phyloP scores from a whole-genome alignment of 129 eudicot species.

The Tanacetum coccineum region DNA sequence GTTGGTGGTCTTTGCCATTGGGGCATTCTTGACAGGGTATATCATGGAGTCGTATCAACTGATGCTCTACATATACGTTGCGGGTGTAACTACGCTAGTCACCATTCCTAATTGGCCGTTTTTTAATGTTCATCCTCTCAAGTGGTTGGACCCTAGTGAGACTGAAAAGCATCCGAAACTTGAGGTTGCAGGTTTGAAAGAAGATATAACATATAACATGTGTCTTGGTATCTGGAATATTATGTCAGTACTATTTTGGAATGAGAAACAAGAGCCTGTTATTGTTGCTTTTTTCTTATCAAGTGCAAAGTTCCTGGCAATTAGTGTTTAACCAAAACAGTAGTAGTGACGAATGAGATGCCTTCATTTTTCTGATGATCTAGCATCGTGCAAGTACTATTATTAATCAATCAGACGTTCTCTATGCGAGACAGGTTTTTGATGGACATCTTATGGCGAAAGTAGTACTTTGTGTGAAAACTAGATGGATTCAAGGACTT shows the following conservation, averaged over 20 bases:
- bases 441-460: too few species aligned
- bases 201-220: slow-evolving; percentile 14
- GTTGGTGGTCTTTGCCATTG: slow-evolving; percentile 26
- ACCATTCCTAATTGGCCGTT: slow-evolving; percentile 28
- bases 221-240: slow-evolving; percentile 7
- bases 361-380: neutral
- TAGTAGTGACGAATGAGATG: neutral
- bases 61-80: slow-evolving; percentile 29
- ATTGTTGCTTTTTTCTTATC: slow-evolving; percentile 1
- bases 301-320: slow-evolving; percentile 5
- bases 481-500: too few species aligned
- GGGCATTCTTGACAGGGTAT: slow-evolving; percentile 28
- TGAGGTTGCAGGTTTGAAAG: slow-evolving; percentile 23
- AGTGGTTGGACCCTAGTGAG: slow-evolving; percentile 33
- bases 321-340: neutral
- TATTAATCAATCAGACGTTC: neutral
- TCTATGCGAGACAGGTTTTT: neutral
- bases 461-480: too few species aligned
- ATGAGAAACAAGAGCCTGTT: slow-evolving; percentile 4
- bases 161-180: slow-evolving; percentile 30
- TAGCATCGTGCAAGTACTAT: neutral
- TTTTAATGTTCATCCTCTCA: slow-evolving; percentile 15
- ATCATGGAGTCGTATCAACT: slow-evolving; percentile 27
- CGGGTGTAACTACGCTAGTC: slow-evolving; percentile 26
- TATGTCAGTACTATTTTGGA: slow-evolving; percentile 1